Evolutionary conservation across 2,329 filamentous ascomycete species (phyloP), one percentile per base, ranked within the genome.

Genomic region (Arthroderma sp.): DNA sequence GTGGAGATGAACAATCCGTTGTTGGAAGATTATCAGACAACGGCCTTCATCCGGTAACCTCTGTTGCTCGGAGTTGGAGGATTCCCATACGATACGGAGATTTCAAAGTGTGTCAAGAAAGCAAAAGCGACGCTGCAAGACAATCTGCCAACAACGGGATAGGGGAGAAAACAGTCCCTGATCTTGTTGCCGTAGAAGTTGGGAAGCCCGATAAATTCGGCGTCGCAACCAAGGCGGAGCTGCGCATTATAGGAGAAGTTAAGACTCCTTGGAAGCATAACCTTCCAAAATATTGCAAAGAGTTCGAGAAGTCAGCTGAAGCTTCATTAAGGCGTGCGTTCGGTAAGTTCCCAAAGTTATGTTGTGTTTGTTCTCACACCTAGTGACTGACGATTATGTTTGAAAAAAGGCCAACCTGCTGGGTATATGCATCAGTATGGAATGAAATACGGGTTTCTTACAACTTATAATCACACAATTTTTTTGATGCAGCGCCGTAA

Each of bases 231-330:
- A 22, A 7, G 28, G 43, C 37, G 6, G n/a, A 32, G 2, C 29
- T 51, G 42, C 10, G 27, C 11, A 10, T 50, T 33, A 32, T 50
- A 10, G 48, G 48, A 11, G 45, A 50, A 44, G 48, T 43, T 9
- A 50, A 50, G 31, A 50, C 45, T 7, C 42, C 45, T 4, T 50
- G 45, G 48, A 46, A 41, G 6, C 48, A 50, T 42, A 29, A 47
- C 9, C 32, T 50, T 39, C 3, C 32, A 7, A 4, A 6, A 7
- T 22, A 10, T 27, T 27, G 29, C 7, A 11, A 36, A 6, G 6
- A 29, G 6, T 38, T 10, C 2, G 36, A 38, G 15, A 38, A 22
- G 22, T 32, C 27, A 27, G 8, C 7, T 27, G 29, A 6, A 39
- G 6, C 1, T 11, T 22, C 5, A 28, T n/a, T 44, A 30, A 9